Evolutionary conservation across 768 basidiomycete genomes (phyloP), one percentile per base, ranked within the genome.

Genomic region (Mrakia gelida): DNA sequence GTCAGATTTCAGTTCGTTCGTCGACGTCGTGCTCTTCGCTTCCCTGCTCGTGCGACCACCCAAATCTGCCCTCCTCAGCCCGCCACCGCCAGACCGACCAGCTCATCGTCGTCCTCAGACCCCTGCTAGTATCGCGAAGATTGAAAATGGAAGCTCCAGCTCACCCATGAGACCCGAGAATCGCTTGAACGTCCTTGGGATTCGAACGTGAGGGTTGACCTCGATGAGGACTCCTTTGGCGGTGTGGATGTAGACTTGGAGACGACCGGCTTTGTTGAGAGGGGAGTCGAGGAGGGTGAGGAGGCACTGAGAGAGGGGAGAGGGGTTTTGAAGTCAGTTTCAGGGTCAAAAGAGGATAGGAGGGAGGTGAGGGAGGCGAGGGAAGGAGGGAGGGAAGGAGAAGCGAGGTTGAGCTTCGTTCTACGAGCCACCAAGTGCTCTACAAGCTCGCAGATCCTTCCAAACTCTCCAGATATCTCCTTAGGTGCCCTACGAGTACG

Each of bases 161-260:
- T 80, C 82, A 96, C 95, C 95, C 97, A 99, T 99, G 80, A 99
- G 87, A 30, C 97, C 97, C 77, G 93, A 94, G 86, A 99, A 99
- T 15, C 97, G 90, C 86, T 99, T 99, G 86, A 99, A 98, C 18
- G 97, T 99, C 80, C 97, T 89, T 16, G 97, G 97, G 82, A 99
- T 99, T 76, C 97, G 89, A 16, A 98, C 95, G 85, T 93, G 92
- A 3, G 97, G 97, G 84, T 99, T 98, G 81, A 98, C 94, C 85
- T 99, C 96, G 83, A 99, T 98, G 67, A 99, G 89, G 18, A 95
- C 92, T 56, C 95, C 95, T 82, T 92, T 93, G 26, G 94, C 92
- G 23, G 97, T 98, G 86, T 98, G 95, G 79, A 99, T 95, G 86
- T 96, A 99, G 26, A 99, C 95, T 84, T 98, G 97, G 16, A 98